A percentile compares a stretch with the other conserved stretches of the same genome.
These are phyloP conservation scores for Penicillium frequentans DNA, from an alignment of 2,329 filamentous ascomycete species.

Conservation along the genomic window DNA sequence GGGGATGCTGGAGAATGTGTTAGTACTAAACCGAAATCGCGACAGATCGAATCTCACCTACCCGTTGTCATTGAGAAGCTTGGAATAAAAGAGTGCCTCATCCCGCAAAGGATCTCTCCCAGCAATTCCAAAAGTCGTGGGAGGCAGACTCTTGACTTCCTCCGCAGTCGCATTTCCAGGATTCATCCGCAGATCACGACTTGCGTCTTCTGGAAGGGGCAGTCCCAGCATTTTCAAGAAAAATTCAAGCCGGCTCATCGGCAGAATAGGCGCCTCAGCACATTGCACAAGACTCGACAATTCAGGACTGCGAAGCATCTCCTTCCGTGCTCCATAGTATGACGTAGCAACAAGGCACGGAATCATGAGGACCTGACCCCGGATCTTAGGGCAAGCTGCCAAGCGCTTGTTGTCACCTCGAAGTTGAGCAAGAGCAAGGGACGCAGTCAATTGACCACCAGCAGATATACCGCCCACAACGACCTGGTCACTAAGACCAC, in stretches of 20 bases:
- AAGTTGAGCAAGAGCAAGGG: conserved; percentile 43
- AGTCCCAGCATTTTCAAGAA: conserved; percentile 32
- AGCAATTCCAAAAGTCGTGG: conserved; percentile 47
- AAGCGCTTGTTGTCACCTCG: conserved; percentile 22
- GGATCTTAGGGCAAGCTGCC: conserved; percentile 32
- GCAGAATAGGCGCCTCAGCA: conserved; percentile 52
- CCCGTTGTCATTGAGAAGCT: conserved; percentile 47
- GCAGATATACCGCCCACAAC: conserved; percentile 54
- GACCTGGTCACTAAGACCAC: conserved; percentile 41
- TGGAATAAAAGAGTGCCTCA: conserved; percentile 50
- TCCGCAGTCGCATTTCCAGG: conserved; percentile 36
- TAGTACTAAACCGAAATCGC: background rate
- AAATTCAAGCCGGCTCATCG: conserved; percentile 37
- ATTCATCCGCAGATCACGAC: conserved; percentile 40
- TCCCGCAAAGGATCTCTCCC: conserved; percentile 53
- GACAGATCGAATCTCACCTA: conserved; percentile 22
- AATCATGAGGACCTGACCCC: conserved; percentile 56
- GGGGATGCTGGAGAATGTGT: conserved; percentile 42
- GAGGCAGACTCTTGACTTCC: conserved; percentile 44
- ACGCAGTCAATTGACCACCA: conserved; percentile 47
- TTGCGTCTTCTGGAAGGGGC: conserved; percentile 15
- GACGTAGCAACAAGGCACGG: conserved; percentile 44
- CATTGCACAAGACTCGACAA: conserved; percentile 50
- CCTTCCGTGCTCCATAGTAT: conserved; percentile 37
- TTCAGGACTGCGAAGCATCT: conserved; percentile 37